Percentiles rank a stretch among this genome's conserved stretches.
Evolutionary conservation across 2,329 filamentous ascomycete genomes (phyloP).

Genomic region (Botrytis byssoidea): DNA sequence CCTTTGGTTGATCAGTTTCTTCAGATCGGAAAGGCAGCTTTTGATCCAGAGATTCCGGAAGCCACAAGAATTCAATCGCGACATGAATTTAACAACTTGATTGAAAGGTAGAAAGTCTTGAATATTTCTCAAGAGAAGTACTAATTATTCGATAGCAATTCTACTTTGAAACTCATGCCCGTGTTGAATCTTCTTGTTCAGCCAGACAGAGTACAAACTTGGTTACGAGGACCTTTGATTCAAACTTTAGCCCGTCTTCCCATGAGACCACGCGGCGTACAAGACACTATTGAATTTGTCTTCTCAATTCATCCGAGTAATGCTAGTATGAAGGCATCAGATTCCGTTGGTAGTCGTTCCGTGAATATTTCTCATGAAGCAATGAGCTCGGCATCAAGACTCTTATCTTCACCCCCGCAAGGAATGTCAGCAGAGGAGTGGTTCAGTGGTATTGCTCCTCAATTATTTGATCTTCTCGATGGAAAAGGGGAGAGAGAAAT

Average conservation of each 20-base stretch:
- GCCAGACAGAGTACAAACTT: slow-evolving; percentile 56
- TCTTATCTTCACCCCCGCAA: slow-evolving; percentile 60
- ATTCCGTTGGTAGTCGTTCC: slow-evolving; percentile 45
- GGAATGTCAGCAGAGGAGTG: slow-evolving; percentile 55
- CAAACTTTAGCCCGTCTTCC: slow-evolving; percentile 59
- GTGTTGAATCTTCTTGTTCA: slow-evolving; percentile 63
- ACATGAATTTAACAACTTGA: slow-evolving; percentile 20
- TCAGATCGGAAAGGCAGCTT: slow-evolving; percentile 34
- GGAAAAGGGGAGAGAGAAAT: slow-evolving; percentile 57
- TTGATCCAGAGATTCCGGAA: slow-evolving; percentile 33
- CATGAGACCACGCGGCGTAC: slow-evolving; percentile 60
- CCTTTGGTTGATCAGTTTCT: slow-evolving; percentile 36
- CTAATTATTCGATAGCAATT: slow-evolving; percentile 38
- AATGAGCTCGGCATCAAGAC: slow-evolving; percentile 58
- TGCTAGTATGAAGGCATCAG: slow-evolving; percentile 25
- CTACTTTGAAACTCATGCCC: slow-evolving; percentile 56
- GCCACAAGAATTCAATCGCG: slow-evolving; percentile 18
- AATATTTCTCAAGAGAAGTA: not conserved
- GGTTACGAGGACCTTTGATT: slow-evolving; percentile 58
- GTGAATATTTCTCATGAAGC: slow-evolving; percentile 68
- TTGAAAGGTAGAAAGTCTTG: slow-evolving; percentile 28
- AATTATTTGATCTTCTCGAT: slow-evolving; percentile 61
- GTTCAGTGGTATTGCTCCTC: slow-evolving; percentile 59
- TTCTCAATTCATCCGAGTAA: slow-evolving; percentile 61
- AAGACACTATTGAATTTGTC: slow-evolving; percentile 68